phyloP scores from a whole-genome alignment of 352 stramenopile genomes.

The Discostella stelligera region DNA sequence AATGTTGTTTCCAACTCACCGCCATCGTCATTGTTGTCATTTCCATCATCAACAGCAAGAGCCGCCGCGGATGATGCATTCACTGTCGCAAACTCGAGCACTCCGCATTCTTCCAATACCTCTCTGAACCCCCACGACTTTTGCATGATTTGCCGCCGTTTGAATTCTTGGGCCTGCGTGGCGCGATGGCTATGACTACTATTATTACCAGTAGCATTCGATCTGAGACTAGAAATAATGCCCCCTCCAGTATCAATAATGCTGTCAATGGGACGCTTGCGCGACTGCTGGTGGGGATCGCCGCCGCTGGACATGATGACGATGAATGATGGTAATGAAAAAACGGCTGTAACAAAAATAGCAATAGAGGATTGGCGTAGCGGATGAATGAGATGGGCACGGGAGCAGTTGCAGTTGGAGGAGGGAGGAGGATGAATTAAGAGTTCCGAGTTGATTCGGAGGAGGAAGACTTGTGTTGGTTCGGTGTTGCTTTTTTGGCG shows the following conservation, averaged over 20 bases:
- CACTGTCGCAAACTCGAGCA: conserved; percentile 11
- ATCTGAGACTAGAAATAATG: no score
- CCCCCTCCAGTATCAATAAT: neutral
- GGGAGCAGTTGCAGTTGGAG: no score
- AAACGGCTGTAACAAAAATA: no score
- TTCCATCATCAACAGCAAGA: neutral
- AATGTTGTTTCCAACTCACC: neutral
- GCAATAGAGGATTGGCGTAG: no score
- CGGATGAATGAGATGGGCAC: no score
- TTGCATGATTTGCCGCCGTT: conserved; percentile 43
- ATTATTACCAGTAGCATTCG: neutral
- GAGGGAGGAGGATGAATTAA: no score
- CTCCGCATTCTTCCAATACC: conserved; percentile 49
- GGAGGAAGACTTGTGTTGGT: no score
- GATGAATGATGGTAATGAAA: neutral
- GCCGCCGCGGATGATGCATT: neutral
- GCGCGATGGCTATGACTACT: conserved; percentile 10
- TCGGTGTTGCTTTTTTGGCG: no score
- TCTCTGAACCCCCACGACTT: conserved; percentile 39
- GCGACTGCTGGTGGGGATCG: neutral
- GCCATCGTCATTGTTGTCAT: conserved; percentile 7
- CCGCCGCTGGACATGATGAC: conserved; percentile 7
- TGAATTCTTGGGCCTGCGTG: conserved; percentile 17
- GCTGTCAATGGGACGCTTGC: conserved; percentile 18
- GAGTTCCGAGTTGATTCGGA: no score